phyloP scores from a whole-genome alignment of 306 rosid species.

The Carpinus viminea region DNA sequence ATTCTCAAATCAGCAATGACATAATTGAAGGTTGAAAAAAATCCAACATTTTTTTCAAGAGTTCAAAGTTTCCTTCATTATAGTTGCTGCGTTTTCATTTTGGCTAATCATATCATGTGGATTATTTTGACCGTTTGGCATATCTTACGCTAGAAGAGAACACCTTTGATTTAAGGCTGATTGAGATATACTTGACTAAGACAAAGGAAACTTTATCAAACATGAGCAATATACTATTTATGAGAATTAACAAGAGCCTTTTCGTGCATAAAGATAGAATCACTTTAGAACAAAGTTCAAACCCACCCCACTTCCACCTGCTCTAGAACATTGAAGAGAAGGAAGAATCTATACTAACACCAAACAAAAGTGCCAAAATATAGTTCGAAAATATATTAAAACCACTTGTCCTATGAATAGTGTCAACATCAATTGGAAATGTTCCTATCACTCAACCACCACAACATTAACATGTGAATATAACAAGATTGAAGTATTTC shows the following conservation, averaged over 20 bases:
- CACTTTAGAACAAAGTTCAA: slow-evolving; percentile 32
- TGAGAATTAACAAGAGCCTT: slow-evolving; percentile 4
- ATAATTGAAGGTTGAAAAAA: slow-evolving; percentile 18
- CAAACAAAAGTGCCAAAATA: slow-evolving; percentile 28
- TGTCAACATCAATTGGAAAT: slow-evolving; percentile 13
- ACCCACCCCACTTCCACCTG: slow-evolving; percentile 36
- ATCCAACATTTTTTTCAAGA: not conserved
- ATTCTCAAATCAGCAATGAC: slow-evolving; percentile 23
- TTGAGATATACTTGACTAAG: not conserved
- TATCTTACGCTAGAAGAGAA: slow-evolving; percentile 26
- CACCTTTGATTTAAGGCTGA: slow-evolving; percentile 8
- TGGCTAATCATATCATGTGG: slow-evolving; percentile 24
- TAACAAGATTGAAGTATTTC: not conserved
- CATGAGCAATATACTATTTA: slow-evolving; percentile 6
- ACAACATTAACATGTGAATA: not conserved
- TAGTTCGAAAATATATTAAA: slow-evolving; percentile 2
- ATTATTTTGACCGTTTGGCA: not conserved
- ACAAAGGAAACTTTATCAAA: not conserved
- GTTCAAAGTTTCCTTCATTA: slow-evolving; percentile 3
- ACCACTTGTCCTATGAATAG: slow-evolving; percentile 9
- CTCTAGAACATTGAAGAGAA: slow-evolving; percentile 7
- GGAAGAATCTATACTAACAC: slow-evolving; percentile 21
- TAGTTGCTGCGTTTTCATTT: slow-evolving; percentile 3
- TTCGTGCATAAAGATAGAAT: slow-evolving; percentile 35
- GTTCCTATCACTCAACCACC: slow-evolving; percentile 10